phyloP scores from a whole-genome alignment of 495 filamentous ascomycete species.

The Podospora comata region DNA sequence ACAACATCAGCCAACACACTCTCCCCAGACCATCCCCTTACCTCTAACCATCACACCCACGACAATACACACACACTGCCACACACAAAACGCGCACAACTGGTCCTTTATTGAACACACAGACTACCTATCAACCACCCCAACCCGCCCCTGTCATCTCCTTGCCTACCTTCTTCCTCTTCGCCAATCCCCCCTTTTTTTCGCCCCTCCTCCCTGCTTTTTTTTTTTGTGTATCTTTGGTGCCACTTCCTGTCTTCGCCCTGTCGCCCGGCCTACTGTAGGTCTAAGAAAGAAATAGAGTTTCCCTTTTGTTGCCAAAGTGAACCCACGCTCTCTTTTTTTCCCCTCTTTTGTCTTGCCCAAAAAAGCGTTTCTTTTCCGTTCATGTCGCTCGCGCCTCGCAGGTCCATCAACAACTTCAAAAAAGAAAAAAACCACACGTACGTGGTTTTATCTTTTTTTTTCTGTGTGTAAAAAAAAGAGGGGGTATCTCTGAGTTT shows the following conservation, averaged over 20 bases:
- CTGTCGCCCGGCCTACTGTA: not conserved
- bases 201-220: not conserved
- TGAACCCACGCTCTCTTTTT: too few relatives aligned
- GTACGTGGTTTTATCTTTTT: not conserved
- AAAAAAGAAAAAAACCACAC: not conserved
- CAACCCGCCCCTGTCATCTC: not conserved
- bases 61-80: not conserved
- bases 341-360: not conserved
- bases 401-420: not conserved
- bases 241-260: not conserved
- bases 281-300: not conserved
- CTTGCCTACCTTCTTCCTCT: not conserved
- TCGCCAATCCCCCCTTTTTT: not conserved
- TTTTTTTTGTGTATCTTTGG: not conserved
- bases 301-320: not conserved
- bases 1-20: not conserved
- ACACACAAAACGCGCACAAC: not conserved
- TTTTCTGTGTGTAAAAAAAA: not conserved
- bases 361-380: not conserved
- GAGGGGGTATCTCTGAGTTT: constrained; percentile 4
- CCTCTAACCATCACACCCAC: not conserved
- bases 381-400: not conserved
- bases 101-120: not conserved
- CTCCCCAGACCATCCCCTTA: not conserved
- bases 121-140: not conserved